Conservation (phyloP, 2,329 filamentous ascomycete species). For the Graphilbum fragrans region DNA sequence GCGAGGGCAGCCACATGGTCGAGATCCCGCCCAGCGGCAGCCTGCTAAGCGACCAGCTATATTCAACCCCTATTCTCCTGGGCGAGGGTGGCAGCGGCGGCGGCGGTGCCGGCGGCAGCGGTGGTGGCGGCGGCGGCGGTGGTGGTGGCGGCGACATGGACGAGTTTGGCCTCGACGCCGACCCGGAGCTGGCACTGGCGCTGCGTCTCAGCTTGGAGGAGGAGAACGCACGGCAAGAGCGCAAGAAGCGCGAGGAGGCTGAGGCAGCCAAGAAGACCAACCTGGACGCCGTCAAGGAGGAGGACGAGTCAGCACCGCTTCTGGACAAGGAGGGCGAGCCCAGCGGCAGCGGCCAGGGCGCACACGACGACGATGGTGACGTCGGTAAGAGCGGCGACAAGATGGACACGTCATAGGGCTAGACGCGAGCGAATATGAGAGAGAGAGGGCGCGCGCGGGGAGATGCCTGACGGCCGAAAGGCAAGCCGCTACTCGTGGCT, state of each 20-base stretch:
- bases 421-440: too few relatives aligned
- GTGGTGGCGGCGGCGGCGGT: constrained; percentile 40
- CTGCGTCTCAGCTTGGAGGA: constrained; percentile 97
- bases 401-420: constrained; percentile 73
- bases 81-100: constrained; percentile 59
- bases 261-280: constrained; percentile 29
- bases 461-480: too few relatives aligned
- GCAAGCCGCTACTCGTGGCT: too few relatives aligned
- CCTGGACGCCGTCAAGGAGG: constrained; percentile 73
- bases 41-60: constrained; percentile 82
- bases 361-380: constrained; percentile 34
- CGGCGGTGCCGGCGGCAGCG: constrained; percentile 44
- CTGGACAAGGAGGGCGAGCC: constrained; percentile 52
- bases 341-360: constrained; percentile 42
- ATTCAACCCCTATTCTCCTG: constrained; percentile 79
- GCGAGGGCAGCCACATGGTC: constrained; percentile 82
- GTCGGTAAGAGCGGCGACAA: constrained; percentile 46
- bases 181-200: constrained; percentile 88
- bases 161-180: constrained; percentile 83
- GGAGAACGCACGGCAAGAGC: constrained; percentile 87
- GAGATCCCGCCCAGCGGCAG: constrained; percentile 85
- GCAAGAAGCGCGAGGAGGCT: constrained; percentile 66
- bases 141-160: constrained; percentile 52
- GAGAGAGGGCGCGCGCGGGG: too few relatives aligned
- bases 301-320: constrained; percentile 55